These are phyloP conservation scores for Aspergillus calidoustus DNA, from an alignment of 2,329 filamentous ascomycete species.

Conservation along the genomic window DNA sequence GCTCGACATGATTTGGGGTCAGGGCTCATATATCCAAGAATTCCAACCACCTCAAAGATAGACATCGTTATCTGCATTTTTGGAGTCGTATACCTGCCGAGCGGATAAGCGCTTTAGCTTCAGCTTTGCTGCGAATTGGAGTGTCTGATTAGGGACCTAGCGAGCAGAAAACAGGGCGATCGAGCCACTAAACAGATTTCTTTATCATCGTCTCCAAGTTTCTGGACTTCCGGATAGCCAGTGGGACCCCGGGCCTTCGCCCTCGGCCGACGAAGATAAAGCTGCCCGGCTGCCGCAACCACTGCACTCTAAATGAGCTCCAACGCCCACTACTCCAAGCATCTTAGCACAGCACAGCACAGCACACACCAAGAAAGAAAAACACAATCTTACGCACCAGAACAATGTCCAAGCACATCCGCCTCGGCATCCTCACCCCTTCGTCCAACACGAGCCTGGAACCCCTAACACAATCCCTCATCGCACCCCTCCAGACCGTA, in stretches of 20 bases:
- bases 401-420: not conserved
- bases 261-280: not conserved
- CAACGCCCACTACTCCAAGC: not conserved
- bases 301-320: not conserved
- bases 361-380: not conserved
- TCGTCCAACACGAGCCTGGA: slow-evolving; percentile 11
- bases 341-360: not conserved
- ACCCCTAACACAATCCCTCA: slow-evolving; percentile 2
- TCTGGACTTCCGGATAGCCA: not conserved
- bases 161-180: not conserved
- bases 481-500: slow-evolving; percentile 1
- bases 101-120: not conserved
- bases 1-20: not conserved
- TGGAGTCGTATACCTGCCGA: not conserved
- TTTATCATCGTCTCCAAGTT: not conserved
- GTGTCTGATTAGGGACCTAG: not conserved
- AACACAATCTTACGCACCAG: not conserved
- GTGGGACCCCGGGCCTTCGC: not conserved
- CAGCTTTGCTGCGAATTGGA: not conserved
- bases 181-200: too few relatives aligned
- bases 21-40: not conserved
- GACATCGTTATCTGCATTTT: not conserved
- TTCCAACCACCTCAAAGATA: not conserved
- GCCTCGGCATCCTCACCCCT: slow-evolving; percentile 6
- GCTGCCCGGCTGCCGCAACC: not conserved